Evolutionary conservation across 106 monocot species (phyloP), one percentile per base, ranked within the genome.

Genomic region (Agapanthus africanus): DNA sequence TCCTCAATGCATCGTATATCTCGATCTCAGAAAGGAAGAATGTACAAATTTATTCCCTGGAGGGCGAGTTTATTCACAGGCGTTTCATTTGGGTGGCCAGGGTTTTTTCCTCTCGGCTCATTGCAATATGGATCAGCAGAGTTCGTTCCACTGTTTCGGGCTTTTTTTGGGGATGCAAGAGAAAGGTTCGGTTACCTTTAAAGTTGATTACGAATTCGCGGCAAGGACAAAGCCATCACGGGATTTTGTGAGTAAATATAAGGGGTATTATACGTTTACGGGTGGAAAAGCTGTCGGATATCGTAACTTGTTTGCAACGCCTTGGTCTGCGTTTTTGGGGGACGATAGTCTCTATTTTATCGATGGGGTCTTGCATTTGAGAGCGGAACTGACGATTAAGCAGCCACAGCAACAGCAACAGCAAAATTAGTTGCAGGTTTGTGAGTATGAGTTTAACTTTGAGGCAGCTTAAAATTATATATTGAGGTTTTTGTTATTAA

Each of bases 21-120:
- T 90, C 19, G 84, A 90, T 40, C 68, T 90, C 3, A 90, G 75
- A 62, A 42, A 82, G 35, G 85, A 90, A 3, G 89, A 90, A 42
- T 90, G 85, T 39, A 69, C 77, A 26, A 75, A 77, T 28, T 70
- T 90, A 8, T 90, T 82, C 28, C 89, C 89, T 2, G 74, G 82
- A 1, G 89, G 89, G 6, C 77, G 85, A 7, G 79, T 90, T 11
- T 90, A 90, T 37, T 90, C 89, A 0, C 89, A 90, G 75, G 89
- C 89, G 15, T 90, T 85, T 67, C 89, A 90, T 64, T 70, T 90
- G 6, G 89, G 84, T 1, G 82, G 85, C 30, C 89, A 85, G 66
- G 89, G 89, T 18, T 90, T 90, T 79, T 90, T 90, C 70, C 85
- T 90, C 28, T 90, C 89, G 0, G 89, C 89, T 1, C 89, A 90